Percentiles rank a stretch among this genome's conserved stretches.
Conservation (phyloP, 2,329 filamentous ascomycete species). For the Calonectria multiphialidica region DNA sequence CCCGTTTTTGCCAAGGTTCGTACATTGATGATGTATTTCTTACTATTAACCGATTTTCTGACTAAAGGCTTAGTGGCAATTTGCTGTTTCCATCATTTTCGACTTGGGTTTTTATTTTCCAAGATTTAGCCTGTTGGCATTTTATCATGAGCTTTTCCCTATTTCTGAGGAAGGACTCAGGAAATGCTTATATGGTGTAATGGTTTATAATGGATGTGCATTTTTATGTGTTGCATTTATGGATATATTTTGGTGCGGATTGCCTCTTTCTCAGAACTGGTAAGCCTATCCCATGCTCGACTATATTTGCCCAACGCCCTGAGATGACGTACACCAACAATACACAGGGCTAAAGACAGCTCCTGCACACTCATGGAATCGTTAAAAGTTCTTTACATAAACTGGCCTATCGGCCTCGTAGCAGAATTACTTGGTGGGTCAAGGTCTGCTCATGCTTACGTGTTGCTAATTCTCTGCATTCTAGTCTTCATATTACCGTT, state of each 20-base stretch:
- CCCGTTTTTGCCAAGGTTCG: no score
- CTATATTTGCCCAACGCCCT: no score
- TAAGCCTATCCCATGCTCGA: background rate
- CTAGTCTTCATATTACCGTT: slow-evolving; percentile 2
- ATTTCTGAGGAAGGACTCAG: background rate
- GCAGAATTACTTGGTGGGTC: slow-evolving; percentile 1
- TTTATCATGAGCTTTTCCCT: slow-evolving; percentile 9
- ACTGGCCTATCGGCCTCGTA: background rate
- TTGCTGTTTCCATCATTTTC: background rate
- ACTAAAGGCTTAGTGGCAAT: background rate
- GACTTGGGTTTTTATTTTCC: slow-evolving; percentile 7
- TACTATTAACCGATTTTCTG: background rate
- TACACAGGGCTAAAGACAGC: no score
- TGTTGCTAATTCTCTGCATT: background rate
- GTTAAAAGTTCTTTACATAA: background rate
- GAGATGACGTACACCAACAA: no score
- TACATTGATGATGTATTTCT: no score
- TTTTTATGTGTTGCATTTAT: background rate
- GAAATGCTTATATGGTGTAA: background rate
- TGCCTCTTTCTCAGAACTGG: background rate
- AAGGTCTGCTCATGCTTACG: background rate
- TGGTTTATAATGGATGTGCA: background rate
- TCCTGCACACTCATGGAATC: background rate
- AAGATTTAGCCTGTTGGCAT: slow-evolving; percentile 5
- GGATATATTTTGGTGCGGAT: background rate